Conservation (phyloP, 2,329 filamentous ascomycete species). For the Ceratocystis alfenasii region DNA sequence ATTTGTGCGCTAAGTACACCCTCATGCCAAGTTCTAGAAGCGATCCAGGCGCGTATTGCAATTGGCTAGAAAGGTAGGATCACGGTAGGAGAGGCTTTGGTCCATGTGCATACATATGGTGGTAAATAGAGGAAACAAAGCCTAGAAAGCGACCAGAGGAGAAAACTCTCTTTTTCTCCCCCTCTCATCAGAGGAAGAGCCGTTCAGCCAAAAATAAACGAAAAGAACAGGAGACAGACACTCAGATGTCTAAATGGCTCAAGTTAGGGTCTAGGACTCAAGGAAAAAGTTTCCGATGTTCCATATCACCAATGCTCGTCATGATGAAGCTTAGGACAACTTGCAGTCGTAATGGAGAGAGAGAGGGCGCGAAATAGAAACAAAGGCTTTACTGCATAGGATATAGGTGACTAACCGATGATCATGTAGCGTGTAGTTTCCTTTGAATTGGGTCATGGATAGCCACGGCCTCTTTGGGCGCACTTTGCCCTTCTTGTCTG, state of each 20-base stretch:
- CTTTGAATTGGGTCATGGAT: background rate
- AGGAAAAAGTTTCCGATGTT: background rate
- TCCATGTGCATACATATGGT: background rate
- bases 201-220: background rate
- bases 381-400: background rate
- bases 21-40: background rate
- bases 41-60: background rate
- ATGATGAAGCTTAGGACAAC: background rate
- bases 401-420: too few species aligned
- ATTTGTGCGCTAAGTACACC: background rate
- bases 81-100: background rate
- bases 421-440: background rate
- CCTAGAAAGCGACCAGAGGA: background rate
- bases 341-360: background rate
- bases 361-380: background rate
- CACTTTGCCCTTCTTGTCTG: background rate
- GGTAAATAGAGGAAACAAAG: background rate
- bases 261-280: background rate
- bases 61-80: conserved; percentile 1
- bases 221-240: background rate
- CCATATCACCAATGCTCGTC: background rate
- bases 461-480: background rate
- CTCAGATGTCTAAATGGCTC: conserved; percentile 4
- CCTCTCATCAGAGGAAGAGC: background rate
- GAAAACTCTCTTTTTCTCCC: background rate